Percentiles rank a stretch among this genome's conserved stretches.
phyloP scores from a whole-genome alignment of 2,329 filamentous ascomycete genomes.

The Fusarium sp. region DNA sequence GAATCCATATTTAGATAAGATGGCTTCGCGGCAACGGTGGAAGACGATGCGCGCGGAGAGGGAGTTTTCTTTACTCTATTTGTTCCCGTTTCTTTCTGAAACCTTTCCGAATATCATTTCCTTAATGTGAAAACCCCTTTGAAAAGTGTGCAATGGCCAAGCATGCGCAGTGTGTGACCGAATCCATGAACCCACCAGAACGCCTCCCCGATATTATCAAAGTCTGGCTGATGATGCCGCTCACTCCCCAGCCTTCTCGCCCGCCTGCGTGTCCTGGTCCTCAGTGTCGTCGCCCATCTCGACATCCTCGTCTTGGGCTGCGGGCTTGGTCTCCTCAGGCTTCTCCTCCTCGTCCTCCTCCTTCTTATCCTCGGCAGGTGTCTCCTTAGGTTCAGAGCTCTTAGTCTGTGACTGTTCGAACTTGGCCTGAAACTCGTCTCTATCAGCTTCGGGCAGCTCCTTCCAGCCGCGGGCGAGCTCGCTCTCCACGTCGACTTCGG shows the following conservation, averaged over 20 bases:
- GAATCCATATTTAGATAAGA: constrained; percentile 38
- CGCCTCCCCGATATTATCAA: constrained; percentile 34
- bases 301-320: constrained; percentile 60
- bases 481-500: constrained; percentile 60
- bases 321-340: constrained; percentile 46
- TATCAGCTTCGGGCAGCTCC: constrained; percentile 61
- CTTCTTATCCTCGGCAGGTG: constrained; percentile 38
- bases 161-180: constrained; percentile 19
- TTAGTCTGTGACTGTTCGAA: constrained; percentile 43
- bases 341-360: constrained; percentile 44
- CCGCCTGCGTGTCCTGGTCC: constrained; percentile 52
- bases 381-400: constrained; percentile 43
- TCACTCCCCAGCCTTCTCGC: constrained; percentile 51
- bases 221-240: neutral
- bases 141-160: constrained; percentile 27
- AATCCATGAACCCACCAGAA: constrained; percentile 41
- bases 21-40: constrained; percentile 36
- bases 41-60: constrained; percentile 21
- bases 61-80: constrained; percentile 11
- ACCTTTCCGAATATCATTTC: constrained; percentile 24
- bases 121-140: constrained; percentile 14
- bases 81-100: constrained; percentile 7
- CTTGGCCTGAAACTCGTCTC: constrained; percentile 61
- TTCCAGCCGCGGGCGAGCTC: constrained; percentile 68
- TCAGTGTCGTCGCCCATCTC: constrained; percentile 63